These are phyloP conservation scores for Ichthyophthirius multifiliis DNA, from an alignment of 169 alveolate species.

Conservation along the genomic window DNA sequence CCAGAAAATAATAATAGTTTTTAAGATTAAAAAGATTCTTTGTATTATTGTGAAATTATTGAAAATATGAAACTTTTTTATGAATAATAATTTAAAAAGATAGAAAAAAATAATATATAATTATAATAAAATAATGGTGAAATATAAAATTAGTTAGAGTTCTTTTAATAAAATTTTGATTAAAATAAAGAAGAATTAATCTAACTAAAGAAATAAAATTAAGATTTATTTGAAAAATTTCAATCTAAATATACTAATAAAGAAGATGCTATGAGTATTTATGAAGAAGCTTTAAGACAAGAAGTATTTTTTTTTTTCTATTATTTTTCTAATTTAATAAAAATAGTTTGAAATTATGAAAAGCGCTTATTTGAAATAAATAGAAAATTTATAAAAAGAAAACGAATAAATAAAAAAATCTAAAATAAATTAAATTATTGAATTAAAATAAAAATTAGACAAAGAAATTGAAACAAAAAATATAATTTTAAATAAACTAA, in stretches of 20 bases:
- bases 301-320: too few species aligned
- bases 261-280: background rate
- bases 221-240: background rate
- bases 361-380: background rate
- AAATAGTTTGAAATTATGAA: constrained; percentile 11
- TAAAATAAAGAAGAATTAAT: background rate
- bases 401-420: background rate
- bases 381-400: background rate
- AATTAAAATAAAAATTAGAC: background rate
- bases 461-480: constrained; percentile 6
- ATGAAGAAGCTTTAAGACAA: constrained; percentile 1
- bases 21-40: too few species aligned
- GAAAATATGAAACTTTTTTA: background rate
- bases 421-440: background rate
- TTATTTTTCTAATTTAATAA: too few species aligned
- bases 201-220: background rate
- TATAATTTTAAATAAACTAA: background rate
- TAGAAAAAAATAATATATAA: background rate
- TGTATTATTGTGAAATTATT: background rate
- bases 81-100: background rate
- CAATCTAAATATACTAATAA: background rate
- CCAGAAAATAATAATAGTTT: too few species aligned
- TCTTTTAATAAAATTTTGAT: background rate
- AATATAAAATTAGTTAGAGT: background rate
- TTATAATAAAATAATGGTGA: background rate